These are phyloP conservation scores for Cokeromyces recurvatus DNA, from an alignment of 371 early-diverging fungal genomes.

Conservation along the genomic window DNA sequence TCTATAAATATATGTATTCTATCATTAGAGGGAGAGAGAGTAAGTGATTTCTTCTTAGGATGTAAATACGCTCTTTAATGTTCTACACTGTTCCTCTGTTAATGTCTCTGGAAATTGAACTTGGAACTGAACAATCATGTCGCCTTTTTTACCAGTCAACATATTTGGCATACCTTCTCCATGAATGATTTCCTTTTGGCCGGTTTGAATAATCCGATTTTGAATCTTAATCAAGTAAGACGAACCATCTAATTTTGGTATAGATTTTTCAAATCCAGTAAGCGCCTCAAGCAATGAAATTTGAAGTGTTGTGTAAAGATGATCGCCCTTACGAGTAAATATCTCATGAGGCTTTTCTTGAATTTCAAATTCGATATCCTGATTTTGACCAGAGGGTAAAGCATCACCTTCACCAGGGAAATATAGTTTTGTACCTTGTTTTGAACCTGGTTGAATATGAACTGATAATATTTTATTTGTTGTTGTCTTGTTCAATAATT, in stretches of 20 bases:
- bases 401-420: constrained; percentile 92
- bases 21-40: too few relatives aligned
- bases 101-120: constrained; percentile 82
- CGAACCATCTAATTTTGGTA: constrained; percentile 78
- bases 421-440: constrained; percentile 93
- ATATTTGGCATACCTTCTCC: constrained; percentile 93
- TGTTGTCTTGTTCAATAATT: constrained; percentile 32
- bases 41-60: too few relatives aligned
- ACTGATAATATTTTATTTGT: constrained; percentile 68
- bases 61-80: too few relatives aligned
- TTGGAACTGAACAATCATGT: constrained; percentile 67
- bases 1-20: too few relatives aligned
- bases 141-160: constrained; percentile 81
- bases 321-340: constrained; percentile 85
- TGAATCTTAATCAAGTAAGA: constrained; percentile 1
- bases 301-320: constrained; percentile 62
- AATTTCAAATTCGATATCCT: constrained; percentile 91
- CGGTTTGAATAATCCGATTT: constrained; percentile 54
- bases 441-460: constrained; percentile 93
- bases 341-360: constrained; percentile 89
- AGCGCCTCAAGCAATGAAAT: constrained; percentile 79
- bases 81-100: too few relatives aligned
- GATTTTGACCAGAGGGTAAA: constrained; percentile 62
- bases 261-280: constrained; percentile 57
- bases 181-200: constrained; percentile 61